phyloP scores from a whole-genome alignment of 2,329 filamentous ascomycete species.

The Exophiala viscosa region DNA sequence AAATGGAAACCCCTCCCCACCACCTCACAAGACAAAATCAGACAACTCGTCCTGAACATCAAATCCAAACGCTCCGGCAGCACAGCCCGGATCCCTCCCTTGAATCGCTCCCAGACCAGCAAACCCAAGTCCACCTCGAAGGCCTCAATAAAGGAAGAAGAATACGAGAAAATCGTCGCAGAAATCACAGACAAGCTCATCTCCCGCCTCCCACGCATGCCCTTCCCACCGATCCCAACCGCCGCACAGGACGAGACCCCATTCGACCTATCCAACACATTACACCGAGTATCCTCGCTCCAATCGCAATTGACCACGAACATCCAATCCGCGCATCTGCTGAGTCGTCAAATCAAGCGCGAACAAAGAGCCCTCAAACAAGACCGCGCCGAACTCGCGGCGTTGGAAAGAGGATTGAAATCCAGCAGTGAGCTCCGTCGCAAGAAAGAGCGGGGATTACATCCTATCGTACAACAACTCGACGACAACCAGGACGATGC shows the following conservation, averaged over 20 bases:
- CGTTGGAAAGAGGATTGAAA: conserved; percentile 43
- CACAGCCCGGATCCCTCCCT: conserved; percentile 8
- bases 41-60: conserved; percentile 40
- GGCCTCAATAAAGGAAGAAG: conserved; percentile 12
- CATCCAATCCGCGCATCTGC: conserved; percentile 38
- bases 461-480: conserved; percentile 30
- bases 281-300: conserved; percentile 33
- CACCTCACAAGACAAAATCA: conserved; percentile 41
- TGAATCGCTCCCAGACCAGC: neutral
- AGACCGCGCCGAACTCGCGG: conserved; percentile 39
- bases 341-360: conserved; percentile 41
- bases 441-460: conserved; percentile 31
- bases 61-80: conserved; percentile 31
- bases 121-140: neutral
- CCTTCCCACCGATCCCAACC: conserved; percentile 38
- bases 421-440: conserved; percentile 38
- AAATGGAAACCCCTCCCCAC: conserved; percentile 46
- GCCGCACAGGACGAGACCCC: conserved; percentile 38
- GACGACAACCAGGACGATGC: conserved; percentile 32
- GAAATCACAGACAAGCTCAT: conserved; percentile 21
- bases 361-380: conserved; percentile 41
- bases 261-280: conserved; percentile 43
- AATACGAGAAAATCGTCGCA: conserved; percentile 18
- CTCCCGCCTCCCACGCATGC: conserved; percentile 44
- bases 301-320: conserved; percentile 40